Base-by-base conservation (phyloP, 768 basidiomycete genomes). In the Tulasnella sp. region DNA sequence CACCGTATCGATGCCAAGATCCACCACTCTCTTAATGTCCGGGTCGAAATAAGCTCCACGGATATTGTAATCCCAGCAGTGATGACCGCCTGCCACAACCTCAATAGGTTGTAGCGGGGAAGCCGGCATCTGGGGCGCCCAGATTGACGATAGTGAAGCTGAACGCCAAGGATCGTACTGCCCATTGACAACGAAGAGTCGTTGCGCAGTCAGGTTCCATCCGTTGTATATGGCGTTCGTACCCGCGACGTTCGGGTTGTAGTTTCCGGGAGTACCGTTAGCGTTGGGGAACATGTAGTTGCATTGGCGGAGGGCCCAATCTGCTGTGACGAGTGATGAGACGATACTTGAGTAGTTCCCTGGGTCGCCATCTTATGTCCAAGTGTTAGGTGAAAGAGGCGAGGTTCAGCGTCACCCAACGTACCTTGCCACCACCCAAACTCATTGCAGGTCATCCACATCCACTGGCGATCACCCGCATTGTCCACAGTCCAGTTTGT, bases 131-230 rank as follows among this genome's bases (percentile, higher is more conserved):
- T 17, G 19, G 0, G 55, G 43, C 15, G n/a, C 42, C 14, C 31
- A 57, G 6, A 48, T 32, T 15, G 59, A 60, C 2, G 54, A 60
- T 11, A 60, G 14, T 0, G 59, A 48, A 9, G 36, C 53, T 7
- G 31, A 48, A 1, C 45, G 31, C 53, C 53, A 60, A 6, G 53
- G 59, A 49, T 60, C 53, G 59, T 36, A 54, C 14, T 55, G 35
- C 6, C 59, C 59, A 27, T 56, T 56, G n/a, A 55, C 25, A 19
- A 48, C 23, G 21, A 55, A 31, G 1, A 59, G 42, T 2, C 39
- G 39, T 4, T 55, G 29, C 11, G 27, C 54, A 15, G 46, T 35
- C 6, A 57, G 3, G 6, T 49, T 45, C 55, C 29, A 48, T 1
- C 43, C 42, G 2, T 19, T 31, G 42, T n/a, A 48, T 6, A 19